These are phyloP conservation scores for Lyophyllum atratum DNA, from an alignment of 768 basidiomycete genomes.

Conservation along the genomic window DNA sequence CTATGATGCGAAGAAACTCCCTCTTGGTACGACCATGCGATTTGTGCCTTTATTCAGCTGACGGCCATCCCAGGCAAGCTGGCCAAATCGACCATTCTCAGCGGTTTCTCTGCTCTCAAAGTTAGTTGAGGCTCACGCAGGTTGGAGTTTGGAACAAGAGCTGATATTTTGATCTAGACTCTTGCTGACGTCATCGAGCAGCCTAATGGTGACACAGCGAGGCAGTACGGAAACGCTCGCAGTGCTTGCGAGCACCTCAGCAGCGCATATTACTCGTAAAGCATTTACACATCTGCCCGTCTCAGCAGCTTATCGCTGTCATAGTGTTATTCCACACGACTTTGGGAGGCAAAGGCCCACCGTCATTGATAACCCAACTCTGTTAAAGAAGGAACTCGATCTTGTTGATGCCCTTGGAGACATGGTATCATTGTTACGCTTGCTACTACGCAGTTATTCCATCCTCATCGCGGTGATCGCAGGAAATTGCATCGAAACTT, in stretches of 20 bases:
- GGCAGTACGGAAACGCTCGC: conserved; percentile 34
- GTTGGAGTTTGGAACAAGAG: not conserved
- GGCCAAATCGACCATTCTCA: conserved; percentile 59
- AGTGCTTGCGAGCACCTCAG: conserved; percentile 50
- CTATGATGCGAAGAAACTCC: conserved; percentile 66
- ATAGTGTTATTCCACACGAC: conserved; percentile 62
- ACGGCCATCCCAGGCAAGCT: conserved; percentile 46
- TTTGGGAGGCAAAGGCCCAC: conserved; percentile 53
- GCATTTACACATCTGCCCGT: not conserved
- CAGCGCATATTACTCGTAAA: conserved; percentile 58
- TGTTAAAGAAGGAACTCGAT: conserved; percentile 58
- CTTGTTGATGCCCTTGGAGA: conserved; percentile 66
- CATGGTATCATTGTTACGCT: conserved; percentile 40
- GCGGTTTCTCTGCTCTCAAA: conserved; percentile 61
- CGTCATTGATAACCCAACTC: conserved; percentile 37
- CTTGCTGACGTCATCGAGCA: conserved; percentile 49
- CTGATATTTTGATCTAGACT: not conserved
- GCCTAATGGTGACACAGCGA: conserved; percentile 40
- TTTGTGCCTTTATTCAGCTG: not conserved
- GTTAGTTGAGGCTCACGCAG: conserved; percentile 19
- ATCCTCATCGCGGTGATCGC: not conserved
- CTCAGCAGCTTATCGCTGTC: not conserved
- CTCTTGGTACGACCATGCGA: conserved; percentile 42
- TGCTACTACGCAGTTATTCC: not conserved
- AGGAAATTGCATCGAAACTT: conserved; percentile 63